Evolutionary conservation across 2,329 filamentous ascomycete species (phyloP).

Genomic region (Dothistroma pini): DNA sequence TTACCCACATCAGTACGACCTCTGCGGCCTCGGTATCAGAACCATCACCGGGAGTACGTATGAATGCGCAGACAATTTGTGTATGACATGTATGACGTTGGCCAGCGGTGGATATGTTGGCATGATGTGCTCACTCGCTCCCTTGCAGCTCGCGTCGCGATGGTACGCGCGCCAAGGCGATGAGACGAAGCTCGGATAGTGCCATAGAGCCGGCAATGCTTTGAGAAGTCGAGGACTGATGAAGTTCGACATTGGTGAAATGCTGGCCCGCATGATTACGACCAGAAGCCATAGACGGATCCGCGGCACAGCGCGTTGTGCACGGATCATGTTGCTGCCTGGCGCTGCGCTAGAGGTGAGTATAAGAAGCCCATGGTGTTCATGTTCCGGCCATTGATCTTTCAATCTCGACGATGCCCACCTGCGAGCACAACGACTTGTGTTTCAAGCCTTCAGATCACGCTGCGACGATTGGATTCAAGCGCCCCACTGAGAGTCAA

Average conservation of each 20-base stretch:
- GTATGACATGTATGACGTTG: neutral
- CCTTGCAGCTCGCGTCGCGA: neutral
- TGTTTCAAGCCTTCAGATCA: conserved; percentile 34
- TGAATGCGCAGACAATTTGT: neutral
- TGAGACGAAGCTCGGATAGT: neutral
- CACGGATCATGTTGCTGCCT: conserved; percentile 1
- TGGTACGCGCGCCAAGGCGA: neutral
- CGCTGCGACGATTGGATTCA: conserved; percentile 36
- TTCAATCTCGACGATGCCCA: neutral
- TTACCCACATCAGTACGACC: neutral
- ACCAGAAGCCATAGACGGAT: neutral
- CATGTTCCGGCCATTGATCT: neutral
- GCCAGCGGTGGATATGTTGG: neutral
- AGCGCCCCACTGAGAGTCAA: conserved; percentile 28
- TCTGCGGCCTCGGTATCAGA: neutral
- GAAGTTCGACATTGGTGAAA: neutral
- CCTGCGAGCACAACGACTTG: conserved; percentile 15
- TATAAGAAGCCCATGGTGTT: neutral
- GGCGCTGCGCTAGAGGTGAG: neutral
- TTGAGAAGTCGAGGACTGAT: neutral
- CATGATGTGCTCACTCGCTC: neutral
- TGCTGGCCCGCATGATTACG: neutral
- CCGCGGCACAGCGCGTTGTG: neutral
- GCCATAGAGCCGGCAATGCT: neutral
- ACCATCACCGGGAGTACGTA: neutral